Base-by-base conservation (phyloP, 768 basidiomycete genomes). In the Suillus subluteus region DNA sequence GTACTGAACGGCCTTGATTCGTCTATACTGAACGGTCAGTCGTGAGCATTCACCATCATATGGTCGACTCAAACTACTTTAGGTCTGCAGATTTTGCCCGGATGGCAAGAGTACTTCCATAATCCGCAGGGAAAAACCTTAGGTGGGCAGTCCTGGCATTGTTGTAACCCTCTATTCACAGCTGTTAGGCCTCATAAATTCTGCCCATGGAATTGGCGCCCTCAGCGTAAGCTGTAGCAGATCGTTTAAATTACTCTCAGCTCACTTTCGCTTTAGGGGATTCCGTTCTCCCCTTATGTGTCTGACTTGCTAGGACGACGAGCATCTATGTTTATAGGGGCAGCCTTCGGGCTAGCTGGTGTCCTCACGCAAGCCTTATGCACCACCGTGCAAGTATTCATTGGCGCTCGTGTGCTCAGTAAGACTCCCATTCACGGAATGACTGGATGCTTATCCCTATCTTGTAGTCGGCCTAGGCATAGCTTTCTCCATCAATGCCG, bases 71-170 rank as follows among this genome's bases (percentile, higher is more conserved):
- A 75, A 68, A 65, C 52, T 65, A 58, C 37, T 32, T 3, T 66
- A 89, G 90, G 89, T 65, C 79, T 92, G 38, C 89, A 91, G 74
- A 87, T 90, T 66, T 76, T 91, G 32, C 86, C 87, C 15, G 84
- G 83, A 43, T 91, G 89, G 88, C 82, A 86, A 71, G 66, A 79
- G 0, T 87, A 81, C 71, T 91, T 89, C 71, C 64, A 82, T 58
- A 59, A 82, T 65, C 90, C 91, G 4, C 69, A 79, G 50, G 85
- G 86, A 4, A 82, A 79, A 70, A 79, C 75, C 18, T 72, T 90
- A 62, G 88, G 88, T 85, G 62, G 16, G 64, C 64, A 11, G 18
- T 23, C 41, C 37, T 56, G 41, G 55, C 13, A 26, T 55, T 65
- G 3, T 30, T 48, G 11, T 12, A 54, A 46, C 46, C 32, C 30